Evolutionary conservation across 1,139 yeast species (phyloP).

Genomic region (Williopsis jadinii): DNA sequence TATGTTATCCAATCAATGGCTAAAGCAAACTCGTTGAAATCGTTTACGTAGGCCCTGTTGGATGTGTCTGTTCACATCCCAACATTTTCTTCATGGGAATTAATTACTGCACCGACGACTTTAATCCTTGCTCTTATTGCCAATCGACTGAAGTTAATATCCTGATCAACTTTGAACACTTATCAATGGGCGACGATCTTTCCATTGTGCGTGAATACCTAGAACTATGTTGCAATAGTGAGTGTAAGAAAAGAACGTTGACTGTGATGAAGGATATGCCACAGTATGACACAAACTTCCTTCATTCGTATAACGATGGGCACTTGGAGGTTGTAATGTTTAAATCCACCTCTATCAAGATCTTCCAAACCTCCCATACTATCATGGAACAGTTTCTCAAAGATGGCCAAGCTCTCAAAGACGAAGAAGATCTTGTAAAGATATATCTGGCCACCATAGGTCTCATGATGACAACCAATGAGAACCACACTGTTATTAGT

Average conservation of each 20-base stretch:
- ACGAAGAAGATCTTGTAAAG: slow-evolving; percentile 5
- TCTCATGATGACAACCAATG: slow-evolving; percentile 32
- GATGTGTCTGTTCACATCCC: too few relatives aligned
- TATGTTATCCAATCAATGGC: too few relatives aligned
- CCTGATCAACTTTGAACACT: neutral
- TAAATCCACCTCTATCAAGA: slow-evolving; percentile 20
- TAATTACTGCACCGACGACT: too few relatives aligned
- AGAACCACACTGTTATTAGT: slow-evolving; percentile 30
- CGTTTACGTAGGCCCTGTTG: too few relatives aligned
- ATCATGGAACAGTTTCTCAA: slow-evolving; percentile 10
- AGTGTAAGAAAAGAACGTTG: slow-evolving; percentile 12
- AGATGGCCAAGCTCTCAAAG: slow-evolving; percentile 2
- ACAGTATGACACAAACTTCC: slow-evolving; percentile 13
- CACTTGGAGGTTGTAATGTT: slow-evolving; percentile 25
- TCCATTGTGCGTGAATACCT: slow-evolving; percentile 9
- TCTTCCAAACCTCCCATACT: slow-evolving; percentile 27
- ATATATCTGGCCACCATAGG: slow-evolving; percentile 27
- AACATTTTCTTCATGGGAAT: too few relatives aligned
- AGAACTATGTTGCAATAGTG: slow-evolving; percentile 6
- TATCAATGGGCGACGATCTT: neutral
- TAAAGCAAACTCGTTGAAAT: too few relatives aligned
- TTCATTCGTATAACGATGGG: slow-evolving; percentile 11
- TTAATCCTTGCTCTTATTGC: too few relatives aligned
- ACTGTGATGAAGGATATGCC: slow-evolving; percentile 20
- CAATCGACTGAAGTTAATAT: too few relatives aligned